Conservation (phyloP, 768 basidiomycete genomes). For the Termitomyces titanicus region DNA sequence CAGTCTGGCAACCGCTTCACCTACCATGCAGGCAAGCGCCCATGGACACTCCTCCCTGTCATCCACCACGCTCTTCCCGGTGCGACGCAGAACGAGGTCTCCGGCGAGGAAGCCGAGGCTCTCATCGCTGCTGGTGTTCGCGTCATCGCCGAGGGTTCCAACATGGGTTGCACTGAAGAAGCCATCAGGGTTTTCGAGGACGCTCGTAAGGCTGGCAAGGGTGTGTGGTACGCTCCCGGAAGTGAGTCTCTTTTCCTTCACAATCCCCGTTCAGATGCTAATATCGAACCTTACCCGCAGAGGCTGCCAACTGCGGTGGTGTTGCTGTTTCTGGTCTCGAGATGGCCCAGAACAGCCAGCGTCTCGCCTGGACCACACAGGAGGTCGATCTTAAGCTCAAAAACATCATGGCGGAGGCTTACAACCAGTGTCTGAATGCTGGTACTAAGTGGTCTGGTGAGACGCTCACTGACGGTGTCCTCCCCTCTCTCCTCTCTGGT, state of each 20-base stretch:
- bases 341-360: conserved; percentile 76
- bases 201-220: conserved; percentile 46
- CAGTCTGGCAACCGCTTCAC: conserved; percentile 35
- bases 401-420: conserved; percentile 68
- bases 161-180: conserved; percentile 74
- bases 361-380: conserved; percentile 55
- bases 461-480: conserved; percentile 30
- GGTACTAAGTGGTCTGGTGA: conserved; percentile 57
- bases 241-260: conserved; percentile 35
- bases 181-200: conserved; percentile 71
- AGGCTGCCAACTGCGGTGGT: conserved; percentile 67
- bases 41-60: conserved; percentile 63
- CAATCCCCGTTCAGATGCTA: not conserved
- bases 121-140: conserved; percentile 64
- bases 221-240: conserved; percentile 72
- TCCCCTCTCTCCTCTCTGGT: conserved; percentile 55
- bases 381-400: conserved; percentile 70
- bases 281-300: conserved; percentile 16
- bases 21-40: conserved; percentile 54
- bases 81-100: conserved; percentile 72
- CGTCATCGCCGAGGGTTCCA: conserved; percentile 75
- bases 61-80: conserved; percentile 69
- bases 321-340: conserved; percentile 77
- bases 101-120: conserved; percentile 64
- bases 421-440: conserved; percentile 51